A percentile compares a stretch with the other conserved stretches of the same genome.
Evolutionary conservation across 2,329 filamentous ascomycete genomes (phyloP).

Genomic region (Colletotrichum salicis): DNA sequence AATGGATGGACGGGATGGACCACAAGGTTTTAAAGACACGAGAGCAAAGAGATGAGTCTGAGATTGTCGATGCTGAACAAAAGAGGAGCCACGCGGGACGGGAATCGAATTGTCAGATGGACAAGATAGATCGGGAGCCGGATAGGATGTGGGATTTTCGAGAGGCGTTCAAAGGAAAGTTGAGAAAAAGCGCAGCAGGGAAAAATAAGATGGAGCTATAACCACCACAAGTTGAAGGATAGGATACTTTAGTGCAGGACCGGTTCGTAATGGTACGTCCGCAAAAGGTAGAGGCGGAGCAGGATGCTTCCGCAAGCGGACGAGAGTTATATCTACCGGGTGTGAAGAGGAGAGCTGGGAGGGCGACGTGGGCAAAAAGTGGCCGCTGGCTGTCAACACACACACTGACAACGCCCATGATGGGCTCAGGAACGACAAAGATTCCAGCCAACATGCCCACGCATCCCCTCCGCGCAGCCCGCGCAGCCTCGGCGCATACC

Average conservation of each 20-base stretch:
- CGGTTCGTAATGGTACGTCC: constrained; percentile 20
- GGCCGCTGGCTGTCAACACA: not conserved
- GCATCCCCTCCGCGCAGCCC: not conserved
- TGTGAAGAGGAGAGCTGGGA: not conserved
- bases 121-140: not conserved
- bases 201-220: not conserved
- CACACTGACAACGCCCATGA: not conserved
- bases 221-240: not conserved
- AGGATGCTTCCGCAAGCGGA: constrained; percentile 21
- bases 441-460: constrained; percentile 14
- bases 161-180: constrained; percentile 16
- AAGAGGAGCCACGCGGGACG: constrained; percentile 14
- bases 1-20: constrained; percentile 3
- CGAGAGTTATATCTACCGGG: not conserved
- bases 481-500: constrained; percentile 15
- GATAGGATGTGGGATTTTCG: not conserved
- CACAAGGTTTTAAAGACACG: constrained; percentile 24
- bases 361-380: not conserved
- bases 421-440: not conserved
- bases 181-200: not conserved
- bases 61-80: not conserved
- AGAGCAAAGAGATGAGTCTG: not conserved
- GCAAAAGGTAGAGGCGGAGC: constrained; percentile 9
- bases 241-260: not conserved
- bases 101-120: not conserved